phyloP scores from a whole-genome alignment of 1,284 basidiomycete genomes.

The Tilletiaria anomala region DNA sequence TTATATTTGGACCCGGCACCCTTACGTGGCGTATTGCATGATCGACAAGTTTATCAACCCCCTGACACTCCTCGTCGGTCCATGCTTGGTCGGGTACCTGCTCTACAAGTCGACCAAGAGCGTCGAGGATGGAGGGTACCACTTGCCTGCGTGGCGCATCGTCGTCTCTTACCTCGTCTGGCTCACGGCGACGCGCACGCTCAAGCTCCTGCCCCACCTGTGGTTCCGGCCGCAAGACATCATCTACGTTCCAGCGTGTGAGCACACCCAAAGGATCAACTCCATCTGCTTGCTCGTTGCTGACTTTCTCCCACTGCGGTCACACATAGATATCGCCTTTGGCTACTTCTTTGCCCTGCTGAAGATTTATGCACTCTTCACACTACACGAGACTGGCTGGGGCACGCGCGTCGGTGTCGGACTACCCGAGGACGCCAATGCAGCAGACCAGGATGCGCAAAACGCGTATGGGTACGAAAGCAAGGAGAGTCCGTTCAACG shows the following conservation, averaged over 20 bases:
- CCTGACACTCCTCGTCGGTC: slow-evolving; percentile 68
- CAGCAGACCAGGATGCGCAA: too few relatives aligned
- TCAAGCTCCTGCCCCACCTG: slow-evolving; percentile 73
- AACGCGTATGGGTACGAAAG: too few relatives aligned
- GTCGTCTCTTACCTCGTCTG: slow-evolving; percentile 12
- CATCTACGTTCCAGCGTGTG: slow-evolving; percentile 78
- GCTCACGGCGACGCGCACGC: slow-evolving; percentile 62
- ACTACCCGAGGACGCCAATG: too few relatives aligned
- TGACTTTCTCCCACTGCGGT: too few relatives aligned
- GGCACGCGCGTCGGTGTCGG: too few relatives aligned
- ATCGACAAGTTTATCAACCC: slow-evolving; percentile 84
- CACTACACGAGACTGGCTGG: slow-evolving; percentile 75
- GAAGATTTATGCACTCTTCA: slow-evolving; percentile 70
- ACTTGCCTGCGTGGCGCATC: slow-evolving; percentile 71
- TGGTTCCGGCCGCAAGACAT: slow-evolving; percentile 71
- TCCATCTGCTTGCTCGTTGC: too few relatives aligned
- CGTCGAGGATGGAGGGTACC: slow-evolving; percentile 60
- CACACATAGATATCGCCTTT: too few relatives aligned
- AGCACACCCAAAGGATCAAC: too few relatives aligned
- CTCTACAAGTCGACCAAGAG: slow-evolving; percentile 63
- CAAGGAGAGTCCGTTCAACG: too few relatives aligned
- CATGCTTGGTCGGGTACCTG: slow-evolving; percentile 58
- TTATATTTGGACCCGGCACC: slow-evolving; percentile 71
- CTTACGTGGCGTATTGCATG: slow-evolving; percentile 83
- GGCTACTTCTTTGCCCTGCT: slow-evolving; percentile 60